Evolutionary conservation across 495 filamentous ascomycete species (phyloP).

Genomic region (Astrothelium macrocarpum): DNA sequence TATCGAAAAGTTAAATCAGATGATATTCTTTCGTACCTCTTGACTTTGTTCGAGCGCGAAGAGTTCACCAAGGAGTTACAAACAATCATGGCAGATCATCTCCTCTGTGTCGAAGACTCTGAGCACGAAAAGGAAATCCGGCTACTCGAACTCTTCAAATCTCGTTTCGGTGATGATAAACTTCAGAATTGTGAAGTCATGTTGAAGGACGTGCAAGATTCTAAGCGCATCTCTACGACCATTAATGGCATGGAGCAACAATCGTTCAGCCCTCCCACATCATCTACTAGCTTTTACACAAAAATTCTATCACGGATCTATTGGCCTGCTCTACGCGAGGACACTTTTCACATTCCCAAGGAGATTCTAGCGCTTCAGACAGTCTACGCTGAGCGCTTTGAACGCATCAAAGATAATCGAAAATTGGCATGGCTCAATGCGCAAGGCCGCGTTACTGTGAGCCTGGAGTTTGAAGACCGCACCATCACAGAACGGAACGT

Average conservation of each 20-base stretch:
- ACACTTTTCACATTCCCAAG: slow-evolving; percentile 61
- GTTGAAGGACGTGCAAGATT: slow-evolving; percentile 89
- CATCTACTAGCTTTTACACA: slow-evolving; percentile 29
- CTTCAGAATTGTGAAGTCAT: slow-evolving; percentile 94
- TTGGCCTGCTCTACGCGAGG: slow-evolving; percentile 78
- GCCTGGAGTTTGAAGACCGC: slow-evolving; percentile 76
- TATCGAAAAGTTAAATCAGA: slow-evolving; percentile 80
- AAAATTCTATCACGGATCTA: slow-evolving; percentile 88
- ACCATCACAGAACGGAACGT: slow-evolving; percentile 58
- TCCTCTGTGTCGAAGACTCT: slow-evolving; percentile 56
- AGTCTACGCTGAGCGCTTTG: slow-evolving; percentile 67
- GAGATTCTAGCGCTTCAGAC: slow-evolving; percentile 54
- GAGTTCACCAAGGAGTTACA: slow-evolving; percentile 92
- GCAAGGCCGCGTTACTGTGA: slow-evolving; percentile 69
- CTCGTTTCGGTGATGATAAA: slow-evolving; percentile 74
- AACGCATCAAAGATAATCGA: slow-evolving; percentile 64
- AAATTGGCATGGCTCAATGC: slow-evolving; percentile 83
- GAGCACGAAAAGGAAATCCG: slow-evolving; percentile 67
- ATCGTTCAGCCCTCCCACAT: slow-evolving; percentile 13
- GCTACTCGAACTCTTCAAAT: slow-evolving; percentile 79
- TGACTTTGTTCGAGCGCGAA: slow-evolving; percentile 79
- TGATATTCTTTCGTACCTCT: slow-evolving; percentile 86
- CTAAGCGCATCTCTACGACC: slow-evolving; percentile 54
- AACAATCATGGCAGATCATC: slow-evolving; percentile 67
- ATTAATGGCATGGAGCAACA: slow-evolving; percentile 43